Base-by-base conservation (phyloP, 2,329 filamentous ascomycete genomes). In the Alternaria brassicicola region DNA sequence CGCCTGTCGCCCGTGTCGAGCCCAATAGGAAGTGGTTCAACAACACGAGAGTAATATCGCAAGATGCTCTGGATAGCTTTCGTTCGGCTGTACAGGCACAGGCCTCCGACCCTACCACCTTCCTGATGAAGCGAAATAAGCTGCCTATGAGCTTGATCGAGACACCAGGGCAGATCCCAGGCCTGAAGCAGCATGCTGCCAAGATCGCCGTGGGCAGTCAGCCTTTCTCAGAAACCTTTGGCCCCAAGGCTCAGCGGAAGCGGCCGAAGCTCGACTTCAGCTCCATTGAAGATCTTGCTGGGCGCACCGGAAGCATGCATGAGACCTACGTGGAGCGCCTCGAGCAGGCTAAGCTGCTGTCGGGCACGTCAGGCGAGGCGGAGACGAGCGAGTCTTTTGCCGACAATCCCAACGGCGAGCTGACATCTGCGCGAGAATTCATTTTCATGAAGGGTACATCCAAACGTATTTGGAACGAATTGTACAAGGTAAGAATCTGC, bases 1-100 rank as follows among this genome's bases (percentile, higher is more conserved):
- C 89, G 21, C 93, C 94, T 45, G 87, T 85, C 59, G 95, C 94
- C 67, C 87, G 93, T 66, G 91, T 98, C 73, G 94, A 98, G 82
- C 95, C 95, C 48, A 96, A 98, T 80, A 86, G 95, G 72, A 96
- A 96, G 81, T 99, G 95, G 95, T 99, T 99, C 81, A 92, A 89
- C 71, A 97, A 97, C 78, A 97, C 94, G 31, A 84, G 95, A 71
- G 88, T 89, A 42, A 96, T 97, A 72, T 92, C 90, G 1, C 94
- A 97, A 76, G 92, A 96, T 76, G 91, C 92, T 3, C 84, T 98
- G 63, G 86, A 86, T 42, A 88, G 91, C 2, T 99, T 99, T 80
- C 88, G 95, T 62, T 89, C 93, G 59, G 95, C 95, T 25, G 94
- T 99, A 79, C 91, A 91, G 39, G 93, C 96, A 78, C 91, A 93